Evolutionary conservation across 805 yeast genomes (phyloP).

Genomic region (Candida cerambycidarum): DNA sequence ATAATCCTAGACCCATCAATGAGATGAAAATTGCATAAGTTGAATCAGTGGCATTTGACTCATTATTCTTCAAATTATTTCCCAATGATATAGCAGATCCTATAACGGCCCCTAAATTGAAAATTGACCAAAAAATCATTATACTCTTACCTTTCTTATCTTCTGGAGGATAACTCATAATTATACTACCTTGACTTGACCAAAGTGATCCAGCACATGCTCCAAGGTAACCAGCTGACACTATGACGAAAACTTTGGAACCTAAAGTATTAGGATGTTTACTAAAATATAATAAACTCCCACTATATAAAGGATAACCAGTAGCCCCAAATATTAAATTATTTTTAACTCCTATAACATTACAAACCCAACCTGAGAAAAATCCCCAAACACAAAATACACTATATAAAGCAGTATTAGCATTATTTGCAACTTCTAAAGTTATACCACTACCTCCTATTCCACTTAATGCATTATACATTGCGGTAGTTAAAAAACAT

Average conservation of each 20-base stretch:
- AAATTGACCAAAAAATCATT: conserved; percentile 60
- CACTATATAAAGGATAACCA: conserved; percentile 55
- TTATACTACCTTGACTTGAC: conserved; percentile 58
- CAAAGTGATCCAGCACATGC: conserved; percentile 54
- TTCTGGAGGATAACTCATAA: conserved; percentile 57
- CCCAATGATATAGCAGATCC: conserved; percentile 58
- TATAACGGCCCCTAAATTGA: conserved; percentile 60
- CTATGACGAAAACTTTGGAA: conserved; percentile 52
- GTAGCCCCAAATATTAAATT: conserved; percentile 52
- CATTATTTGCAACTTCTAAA: conserved; percentile 44
- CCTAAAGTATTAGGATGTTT: conserved; percentile 29
- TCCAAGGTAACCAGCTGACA: conserved; percentile 58
- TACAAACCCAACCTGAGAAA: conserved; percentile 55
- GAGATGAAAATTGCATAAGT: conserved; percentile 55
- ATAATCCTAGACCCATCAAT: conserved; percentile 47
- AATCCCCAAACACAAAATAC: conserved; percentile 58
- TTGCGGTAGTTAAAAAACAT: conserved; percentile 50
- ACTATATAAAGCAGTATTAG: conserved; percentile 52
- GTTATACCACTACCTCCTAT: conserved; percentile 46
- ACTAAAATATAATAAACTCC: conserved; percentile 36
- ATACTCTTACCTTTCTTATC: conserved; percentile 50
- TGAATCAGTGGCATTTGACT: conserved; percentile 44
- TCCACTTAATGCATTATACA: conserved; percentile 52
- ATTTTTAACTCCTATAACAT: conserved; percentile 45
- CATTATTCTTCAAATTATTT: conserved; percentile 42